Conservation (phyloP, 23 red algal genomes). For the Cyanidioschyzon merolae region DNA sequence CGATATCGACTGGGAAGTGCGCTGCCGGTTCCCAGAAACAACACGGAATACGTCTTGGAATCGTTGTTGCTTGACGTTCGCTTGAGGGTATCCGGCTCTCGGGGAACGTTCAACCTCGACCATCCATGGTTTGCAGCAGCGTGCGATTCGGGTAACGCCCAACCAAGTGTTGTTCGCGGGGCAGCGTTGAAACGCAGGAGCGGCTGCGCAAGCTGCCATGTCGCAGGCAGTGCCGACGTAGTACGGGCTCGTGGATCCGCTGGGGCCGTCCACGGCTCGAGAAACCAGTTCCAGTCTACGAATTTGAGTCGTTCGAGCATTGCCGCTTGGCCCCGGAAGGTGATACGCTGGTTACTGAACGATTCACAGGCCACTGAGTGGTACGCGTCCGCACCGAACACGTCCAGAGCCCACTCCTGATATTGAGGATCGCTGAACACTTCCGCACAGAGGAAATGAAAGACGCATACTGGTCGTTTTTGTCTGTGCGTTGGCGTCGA, state of each 20-base stretch:
- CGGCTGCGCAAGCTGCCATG: constrained; percentile 6
- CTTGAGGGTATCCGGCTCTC: constrained; percentile 17
- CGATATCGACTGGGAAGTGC: constrained; percentile 75
- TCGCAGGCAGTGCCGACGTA: neutral
- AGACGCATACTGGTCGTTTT: neutral
- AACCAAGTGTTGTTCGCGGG: constrained; percentile 5
- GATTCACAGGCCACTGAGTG: neutral
- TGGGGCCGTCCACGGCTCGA: neutral
- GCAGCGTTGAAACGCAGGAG: constrained; percentile 27
- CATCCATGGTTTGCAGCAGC: constrained; percentile 2
- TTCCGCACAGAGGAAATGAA: neutral
- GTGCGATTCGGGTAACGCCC: constrained; percentile 18
- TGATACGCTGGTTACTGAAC: neutral
- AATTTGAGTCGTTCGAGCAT: neutral
- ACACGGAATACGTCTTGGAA: constrained; percentile 16
- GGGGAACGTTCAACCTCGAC: constrained; percentile 11
- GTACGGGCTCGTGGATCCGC: neutral
- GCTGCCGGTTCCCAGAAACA: constrained; percentile 78
- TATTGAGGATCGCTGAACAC: neutral
- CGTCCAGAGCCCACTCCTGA: neutral
- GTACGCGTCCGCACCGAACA: neutral
- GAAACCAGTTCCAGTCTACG: neutral
- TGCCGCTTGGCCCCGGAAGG: neutral
- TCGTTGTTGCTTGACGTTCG: neutral
- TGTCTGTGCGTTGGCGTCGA: neutral